Conservation (phyloP, 2,329 filamentous ascomycete genomes). For the Diaporthe sp. region DNA sequence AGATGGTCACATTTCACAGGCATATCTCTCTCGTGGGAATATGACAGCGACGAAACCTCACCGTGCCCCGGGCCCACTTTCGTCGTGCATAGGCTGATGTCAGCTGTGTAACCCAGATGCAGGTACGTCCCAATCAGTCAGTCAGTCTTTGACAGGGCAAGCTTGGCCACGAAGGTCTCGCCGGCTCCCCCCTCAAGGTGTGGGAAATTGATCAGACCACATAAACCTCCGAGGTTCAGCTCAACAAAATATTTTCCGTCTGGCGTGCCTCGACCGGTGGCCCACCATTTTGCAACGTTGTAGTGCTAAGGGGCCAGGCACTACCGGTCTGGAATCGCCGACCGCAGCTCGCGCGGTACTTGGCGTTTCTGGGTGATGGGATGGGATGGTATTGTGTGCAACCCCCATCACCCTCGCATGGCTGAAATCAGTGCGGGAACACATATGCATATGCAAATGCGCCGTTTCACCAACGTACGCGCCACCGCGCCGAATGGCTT, state of each 20-base stretch:
- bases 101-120: constrained; percentile 6
- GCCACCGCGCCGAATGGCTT: not conserved
- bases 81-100: constrained; percentile 7
- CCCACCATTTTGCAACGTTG: not conserved
- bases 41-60: constrained; percentile 9
- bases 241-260: not conserved
- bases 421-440: not conserved
- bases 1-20: constrained; percentile 20
- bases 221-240: not conserved
- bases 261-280: not conserved
- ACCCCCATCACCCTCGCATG: not conserved
- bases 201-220: not conserved
- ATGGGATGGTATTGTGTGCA: not conserved
- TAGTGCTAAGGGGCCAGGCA: not conserved
- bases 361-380: not conserved
- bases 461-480: constrained; percentile 7
- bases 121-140: constrained; percentile 20
- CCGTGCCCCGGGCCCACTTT: not conserved
- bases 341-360: not conserved
- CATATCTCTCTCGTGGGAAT: not conserved
- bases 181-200: no score
- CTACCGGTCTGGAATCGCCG: not conserved
- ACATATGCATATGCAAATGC: constrained; percentile 7
- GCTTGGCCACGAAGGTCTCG: not conserved
- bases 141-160: not conserved